Evolutionary conservation across 2,329 filamentous ascomycete genomes (phyloP).

Genomic region (Trichoderma pleuroti): DNA sequence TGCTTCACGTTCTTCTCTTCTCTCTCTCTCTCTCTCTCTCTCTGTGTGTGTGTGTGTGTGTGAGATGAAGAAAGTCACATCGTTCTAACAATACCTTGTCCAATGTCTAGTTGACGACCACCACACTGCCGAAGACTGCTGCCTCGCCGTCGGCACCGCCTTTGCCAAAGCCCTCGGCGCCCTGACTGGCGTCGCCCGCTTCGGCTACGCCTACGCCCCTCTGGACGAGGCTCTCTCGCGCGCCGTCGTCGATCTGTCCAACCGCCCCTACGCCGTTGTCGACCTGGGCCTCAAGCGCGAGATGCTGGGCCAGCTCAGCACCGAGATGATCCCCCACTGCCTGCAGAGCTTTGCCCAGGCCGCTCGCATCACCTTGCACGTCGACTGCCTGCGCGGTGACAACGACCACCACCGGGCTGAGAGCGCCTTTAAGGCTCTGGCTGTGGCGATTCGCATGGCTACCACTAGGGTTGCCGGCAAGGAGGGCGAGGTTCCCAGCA

Average conservation of each 20-base stretch:
- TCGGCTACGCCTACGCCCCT: conserved; percentile 87
- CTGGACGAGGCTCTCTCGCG: conserved; percentile 93
- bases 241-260: conserved; percentile 91
- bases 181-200: conserved; percentile 78
- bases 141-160: conserved; percentile 81
- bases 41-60: not conserved
- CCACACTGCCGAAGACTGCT: conserved; percentile 95
- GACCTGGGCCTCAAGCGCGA: conserved; percentile 83
- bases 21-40: not conserved
- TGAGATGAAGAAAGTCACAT: not conserved
- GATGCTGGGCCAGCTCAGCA: conserved; percentile 88
- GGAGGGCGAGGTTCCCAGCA: conserved; percentile 92
- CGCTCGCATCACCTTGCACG: conserved; percentile 87
- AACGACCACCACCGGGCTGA: conserved; percentile 97
- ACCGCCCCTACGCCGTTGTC: conserved; percentile 80
- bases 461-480: conserved; percentile 71
- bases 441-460: conserved; percentile 77
- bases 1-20: too few species aligned
- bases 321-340: conserved; percentile 97
- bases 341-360: conserved; percentile 90
- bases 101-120: conserved; percentile 79
- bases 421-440: conserved; percentile 94
- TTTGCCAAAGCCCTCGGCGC: conserved; percentile 78
- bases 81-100: not conserved
- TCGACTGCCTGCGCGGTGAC: conserved; percentile 83